phyloP scores from a whole-genome alignment of 2,329 filamentous ascomycete species.

The Sordariomycetes sp. region DNA sequence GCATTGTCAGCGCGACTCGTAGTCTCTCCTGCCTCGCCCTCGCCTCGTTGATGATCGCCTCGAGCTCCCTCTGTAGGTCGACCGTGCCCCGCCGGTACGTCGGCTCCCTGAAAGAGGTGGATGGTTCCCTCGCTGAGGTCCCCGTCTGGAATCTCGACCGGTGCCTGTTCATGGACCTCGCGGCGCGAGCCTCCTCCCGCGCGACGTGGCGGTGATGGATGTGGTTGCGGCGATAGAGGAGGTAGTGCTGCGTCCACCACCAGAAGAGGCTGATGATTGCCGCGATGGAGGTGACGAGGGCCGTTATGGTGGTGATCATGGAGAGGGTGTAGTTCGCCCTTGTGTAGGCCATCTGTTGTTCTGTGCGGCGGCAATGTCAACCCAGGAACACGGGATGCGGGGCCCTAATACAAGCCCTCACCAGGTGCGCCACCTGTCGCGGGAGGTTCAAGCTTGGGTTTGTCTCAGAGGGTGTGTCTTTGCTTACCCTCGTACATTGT shows the following conservation, averaged over 20 bases:
- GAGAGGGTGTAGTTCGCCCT: background rate
- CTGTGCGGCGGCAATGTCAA: background rate
- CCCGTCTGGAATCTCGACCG: background rate
- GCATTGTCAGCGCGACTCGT: background rate
- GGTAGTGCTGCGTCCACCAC: background rate
- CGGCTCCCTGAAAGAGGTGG: background rate
- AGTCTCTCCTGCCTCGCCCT: background rate
- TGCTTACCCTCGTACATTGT: background rate
- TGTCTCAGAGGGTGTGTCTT: background rate
- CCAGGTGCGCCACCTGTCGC: background rate
- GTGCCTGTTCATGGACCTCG: background rate
- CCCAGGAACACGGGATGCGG: background rate
- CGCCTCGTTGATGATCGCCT: background rate
- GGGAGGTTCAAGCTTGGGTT: background rate
- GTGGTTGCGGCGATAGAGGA: background rate
- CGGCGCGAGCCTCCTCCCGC: background rate
- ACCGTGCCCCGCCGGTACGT: background rate
- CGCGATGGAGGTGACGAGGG: background rate
- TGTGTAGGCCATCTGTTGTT: background rate
- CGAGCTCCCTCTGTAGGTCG: background rate
- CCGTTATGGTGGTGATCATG: background rate
- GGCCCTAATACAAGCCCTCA: background rate
- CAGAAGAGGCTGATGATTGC: background rate
- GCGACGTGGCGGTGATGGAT: background rate
- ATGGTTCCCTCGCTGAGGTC: background rate